phyloP scores from a whole-genome alignment of 257 asterid species.

The Solanum pimpinellifolium region DNA sequence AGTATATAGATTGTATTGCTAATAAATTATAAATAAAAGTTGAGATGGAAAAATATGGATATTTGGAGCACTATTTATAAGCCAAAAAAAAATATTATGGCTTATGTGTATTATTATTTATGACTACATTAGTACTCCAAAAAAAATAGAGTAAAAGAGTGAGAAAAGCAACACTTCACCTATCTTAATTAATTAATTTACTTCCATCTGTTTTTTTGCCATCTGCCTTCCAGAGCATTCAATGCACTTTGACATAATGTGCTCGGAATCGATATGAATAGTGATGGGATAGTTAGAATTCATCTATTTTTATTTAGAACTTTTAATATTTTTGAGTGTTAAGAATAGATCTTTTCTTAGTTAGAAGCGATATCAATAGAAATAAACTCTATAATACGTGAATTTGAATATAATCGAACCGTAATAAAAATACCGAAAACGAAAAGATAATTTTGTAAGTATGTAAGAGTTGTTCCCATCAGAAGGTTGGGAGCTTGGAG shows the following conservation, averaged over 20 bases:
- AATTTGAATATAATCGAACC: fast-evolving
- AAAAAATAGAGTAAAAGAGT: neutral
- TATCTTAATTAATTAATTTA: neutral
- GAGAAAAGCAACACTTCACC: conserved; percentile 7
- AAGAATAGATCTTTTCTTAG: too few relatives aligned
- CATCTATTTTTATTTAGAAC: too few relatives aligned
- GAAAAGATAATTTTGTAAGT: neutral
- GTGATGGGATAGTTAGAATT: neutral
- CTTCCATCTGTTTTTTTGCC: neutral
- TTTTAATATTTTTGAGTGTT: too few relatives aligned
- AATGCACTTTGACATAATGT: neutral
- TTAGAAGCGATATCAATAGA: neutral
- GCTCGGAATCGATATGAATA: neutral
- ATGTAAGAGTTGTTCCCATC: neutral
- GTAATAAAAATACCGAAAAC: neutral
- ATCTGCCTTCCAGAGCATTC: neutral
- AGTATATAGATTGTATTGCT: neutral
- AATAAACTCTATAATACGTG: neutral
- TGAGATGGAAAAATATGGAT: neutral
- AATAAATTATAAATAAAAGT: neutral
- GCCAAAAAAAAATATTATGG: neutral
- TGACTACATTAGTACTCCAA: neutral
- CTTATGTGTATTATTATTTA: too few relatives aligned
- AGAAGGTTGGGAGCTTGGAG: conserved; percentile 2
- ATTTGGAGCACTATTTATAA: neutral